Percentiles rank a stretch among this genome's conserved stretches.
Evolutionary conservation across 306 rosid genomes (phyloP).

Genomic region (Quercus berberidifolia): DNA sequence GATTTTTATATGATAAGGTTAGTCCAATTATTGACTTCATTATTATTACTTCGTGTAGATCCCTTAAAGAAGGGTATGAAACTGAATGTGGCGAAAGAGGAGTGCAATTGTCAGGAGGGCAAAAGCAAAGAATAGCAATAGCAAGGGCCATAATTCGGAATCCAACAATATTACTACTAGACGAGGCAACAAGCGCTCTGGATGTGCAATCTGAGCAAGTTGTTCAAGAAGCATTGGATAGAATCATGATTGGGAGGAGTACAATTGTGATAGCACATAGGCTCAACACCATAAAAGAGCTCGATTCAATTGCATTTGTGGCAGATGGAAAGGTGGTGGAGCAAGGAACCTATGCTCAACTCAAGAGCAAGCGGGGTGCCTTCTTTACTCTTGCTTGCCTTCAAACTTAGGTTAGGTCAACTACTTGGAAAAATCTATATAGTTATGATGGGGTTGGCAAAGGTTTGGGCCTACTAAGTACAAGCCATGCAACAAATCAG

Average conservation of each 20-base stretch:
- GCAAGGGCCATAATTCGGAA: constrained; percentile 89
- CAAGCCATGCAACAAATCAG: no score
- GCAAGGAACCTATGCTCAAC: constrained; percentile 79
- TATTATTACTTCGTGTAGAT: constrained; percentile 35
- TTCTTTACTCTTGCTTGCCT: constrained; percentile 71
- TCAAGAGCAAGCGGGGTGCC: constrained; percentile 72
- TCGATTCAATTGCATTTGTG: constrained; percentile 72
- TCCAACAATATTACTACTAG: constrained; percentile 68
- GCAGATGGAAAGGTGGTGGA: constrained; percentile 80
- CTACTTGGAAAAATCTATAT: not conserved
- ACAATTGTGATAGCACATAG: constrained; percentile 93
- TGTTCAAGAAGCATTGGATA: constrained; percentile 88
- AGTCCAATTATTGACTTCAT: not conserved
- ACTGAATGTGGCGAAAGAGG: constrained; percentile 98
- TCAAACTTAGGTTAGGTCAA: constrained; percentile 29
- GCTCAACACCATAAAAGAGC: constrained; percentile 79
- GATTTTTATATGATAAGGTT: not conserved
- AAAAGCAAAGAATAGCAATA: constrained; percentile 89
- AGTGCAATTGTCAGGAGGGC: constrained; percentile 93
- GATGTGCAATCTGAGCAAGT: constrained; percentile 88
- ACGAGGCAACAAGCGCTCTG: constrained; percentile 93
- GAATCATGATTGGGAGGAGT: constrained; percentile 80
- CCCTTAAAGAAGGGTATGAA: constrained; percentile 79
- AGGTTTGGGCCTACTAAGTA: not conserved
- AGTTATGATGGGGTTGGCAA: not conserved